Conservation (phyloP, 306 rosid genomes). For the Inga oerstediana region DNA sequence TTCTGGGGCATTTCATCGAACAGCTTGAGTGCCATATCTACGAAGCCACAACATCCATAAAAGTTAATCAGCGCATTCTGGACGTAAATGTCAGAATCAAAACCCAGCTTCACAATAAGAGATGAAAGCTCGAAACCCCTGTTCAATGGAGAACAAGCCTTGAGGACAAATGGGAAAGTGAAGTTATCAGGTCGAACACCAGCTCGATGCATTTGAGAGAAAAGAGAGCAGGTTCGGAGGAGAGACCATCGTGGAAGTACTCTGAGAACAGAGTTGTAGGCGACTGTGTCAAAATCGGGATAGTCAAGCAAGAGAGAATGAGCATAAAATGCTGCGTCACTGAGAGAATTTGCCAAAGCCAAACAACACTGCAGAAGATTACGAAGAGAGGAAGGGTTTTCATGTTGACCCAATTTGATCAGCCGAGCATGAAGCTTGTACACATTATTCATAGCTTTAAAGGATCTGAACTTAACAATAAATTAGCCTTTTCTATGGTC, state of each 20-base stretch:
- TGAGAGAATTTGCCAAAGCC: constrained; percentile 32
- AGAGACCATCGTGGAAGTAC: constrained; percentile 45
- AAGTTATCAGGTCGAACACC: constrained; percentile 49
- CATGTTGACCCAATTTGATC: constrained; percentile 47
- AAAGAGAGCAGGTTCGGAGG: constrained; percentile 41
- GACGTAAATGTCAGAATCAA: constrained; percentile 46
- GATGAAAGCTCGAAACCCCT: constrained; percentile 38
- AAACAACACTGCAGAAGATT: constrained; percentile 49
- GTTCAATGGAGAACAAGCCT: constrained; percentile 34
- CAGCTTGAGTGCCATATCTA: constrained; percentile 41
- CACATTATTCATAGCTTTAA: constrained; percentile 38
- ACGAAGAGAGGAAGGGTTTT: constrained; percentile 40
- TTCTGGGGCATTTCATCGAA: constrained; percentile 51
- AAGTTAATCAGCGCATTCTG: constrained; percentile 49
- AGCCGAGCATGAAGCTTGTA: constrained; percentile 55
- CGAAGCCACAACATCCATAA: constrained; percentile 44
- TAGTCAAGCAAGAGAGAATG: constrained; percentile 44
- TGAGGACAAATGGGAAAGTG: constrained; percentile 68
- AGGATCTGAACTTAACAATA: background rate
- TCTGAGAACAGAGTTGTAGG: constrained; percentile 53
- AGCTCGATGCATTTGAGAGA: constrained; percentile 52
- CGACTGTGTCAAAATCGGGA: constrained; percentile 42
- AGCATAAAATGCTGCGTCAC: constrained; percentile 46
- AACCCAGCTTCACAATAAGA: constrained; percentile 52
- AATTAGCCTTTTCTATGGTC: background rate